Percentiles rank a stretch among this genome's conserved stretches.
Evolutionary conservation across 306 rosid species (phyloP).

Genomic region (Begonia peltatifolia): DNA sequence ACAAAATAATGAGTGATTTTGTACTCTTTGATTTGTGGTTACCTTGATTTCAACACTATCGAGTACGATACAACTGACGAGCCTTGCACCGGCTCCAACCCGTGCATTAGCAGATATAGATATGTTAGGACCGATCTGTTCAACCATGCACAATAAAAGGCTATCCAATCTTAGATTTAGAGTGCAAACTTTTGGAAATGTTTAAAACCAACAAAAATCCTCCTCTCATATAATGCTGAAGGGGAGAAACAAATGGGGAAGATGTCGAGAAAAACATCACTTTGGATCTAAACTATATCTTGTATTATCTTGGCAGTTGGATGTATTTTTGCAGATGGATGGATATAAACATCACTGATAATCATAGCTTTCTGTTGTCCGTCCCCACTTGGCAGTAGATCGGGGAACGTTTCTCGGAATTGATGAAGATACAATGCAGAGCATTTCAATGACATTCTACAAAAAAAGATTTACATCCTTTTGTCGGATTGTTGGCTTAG

Average conservation of each 20-base stretch:
- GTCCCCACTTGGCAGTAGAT: conserved; percentile 63
- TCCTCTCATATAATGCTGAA: no score
- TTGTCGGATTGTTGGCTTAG: no score
- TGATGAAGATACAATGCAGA: conserved; percentile 77
- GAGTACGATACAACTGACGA: conserved; percentile 70
- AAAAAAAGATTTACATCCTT: conserved; percentile 8
- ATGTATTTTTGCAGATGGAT: conserved; percentile 91
- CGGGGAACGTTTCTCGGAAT: conserved; percentile 54
- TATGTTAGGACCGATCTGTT: conserved; percentile 86
- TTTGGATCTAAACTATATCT: no score
- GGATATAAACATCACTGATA: conserved; percentile 73
- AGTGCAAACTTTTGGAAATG: not conserved
- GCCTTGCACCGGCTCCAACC: conserved; percentile 87
- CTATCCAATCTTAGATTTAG: not conserved
- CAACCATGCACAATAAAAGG: not conserved
- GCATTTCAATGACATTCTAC: conserved; percentile 92
- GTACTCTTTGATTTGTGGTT: conserved; percentile 6
- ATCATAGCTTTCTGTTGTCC: conserved; percentile 53
- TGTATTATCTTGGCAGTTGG: conserved; percentile 67
- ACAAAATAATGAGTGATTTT: not conserved
- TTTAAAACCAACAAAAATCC: no score
- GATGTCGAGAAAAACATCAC: no score
- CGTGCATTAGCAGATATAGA: conserved; percentile 98
- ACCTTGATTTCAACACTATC: conserved; percentile 88
- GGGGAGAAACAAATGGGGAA: not conserved